Conservation (phyloP, 2,329 filamentous ascomycete species). For the Colletotrichum abscissum region DNA sequence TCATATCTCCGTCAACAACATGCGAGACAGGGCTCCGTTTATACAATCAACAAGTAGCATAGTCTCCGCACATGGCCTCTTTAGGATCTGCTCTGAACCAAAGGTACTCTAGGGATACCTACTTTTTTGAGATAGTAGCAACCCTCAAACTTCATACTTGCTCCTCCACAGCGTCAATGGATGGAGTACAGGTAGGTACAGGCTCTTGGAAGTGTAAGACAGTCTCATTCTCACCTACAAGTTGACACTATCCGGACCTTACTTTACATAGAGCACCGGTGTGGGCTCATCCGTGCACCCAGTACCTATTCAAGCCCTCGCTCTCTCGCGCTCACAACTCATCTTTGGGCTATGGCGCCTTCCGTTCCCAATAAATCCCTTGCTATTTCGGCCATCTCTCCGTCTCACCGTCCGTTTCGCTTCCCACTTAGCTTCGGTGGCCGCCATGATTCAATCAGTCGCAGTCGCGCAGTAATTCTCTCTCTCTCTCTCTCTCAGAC, state of each 20-base stretch:
- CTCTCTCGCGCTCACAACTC: not conserved
- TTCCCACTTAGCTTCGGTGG: not conserved
- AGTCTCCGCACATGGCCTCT: not conserved
- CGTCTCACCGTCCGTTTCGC: constrained; percentile 3
- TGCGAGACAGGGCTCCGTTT: not conserved
- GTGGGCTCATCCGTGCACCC: no score
- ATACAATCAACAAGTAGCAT: not conserved
- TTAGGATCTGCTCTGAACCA: not conserved
- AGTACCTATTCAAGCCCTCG: not conserved
- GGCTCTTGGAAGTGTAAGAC: no score
- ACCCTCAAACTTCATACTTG: no score
- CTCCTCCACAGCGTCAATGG: no score
- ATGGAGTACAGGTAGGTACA: no score
- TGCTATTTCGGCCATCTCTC: not conserved
- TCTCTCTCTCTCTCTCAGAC: no score
- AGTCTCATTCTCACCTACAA: no score
- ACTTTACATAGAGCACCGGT: not conserved
- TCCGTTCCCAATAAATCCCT: not conserved
- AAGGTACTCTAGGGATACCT: no score
- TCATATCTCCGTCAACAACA: not conserved
- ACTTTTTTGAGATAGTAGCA: no score
- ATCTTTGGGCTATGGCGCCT: not conserved
- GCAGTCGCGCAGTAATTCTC: not conserved
- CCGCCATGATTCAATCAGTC: not conserved
- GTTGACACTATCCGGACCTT: no score